phyloP scores from a whole-genome alignment of 2,329 filamentous ascomycete species.

The Gaeumannomyces tritici region DNA sequence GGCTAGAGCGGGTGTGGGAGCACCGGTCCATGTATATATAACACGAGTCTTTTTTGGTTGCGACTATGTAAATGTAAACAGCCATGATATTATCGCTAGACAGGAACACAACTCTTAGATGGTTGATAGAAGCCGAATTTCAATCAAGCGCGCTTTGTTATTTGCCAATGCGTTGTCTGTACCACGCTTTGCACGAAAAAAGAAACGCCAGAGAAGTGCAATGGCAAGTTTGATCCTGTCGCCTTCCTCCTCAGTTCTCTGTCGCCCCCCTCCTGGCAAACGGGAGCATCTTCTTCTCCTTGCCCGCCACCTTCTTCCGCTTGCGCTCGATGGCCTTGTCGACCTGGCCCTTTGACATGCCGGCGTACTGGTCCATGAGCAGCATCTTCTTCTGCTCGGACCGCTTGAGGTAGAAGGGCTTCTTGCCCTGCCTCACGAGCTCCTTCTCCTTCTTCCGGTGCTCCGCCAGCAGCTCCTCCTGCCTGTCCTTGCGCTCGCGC shows the following conservation, averaged over 20 bases:
- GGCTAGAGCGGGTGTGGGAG: not conserved
- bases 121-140: too few relatives aligned
- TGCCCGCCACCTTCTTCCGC: slow-evolving; percentile 79
- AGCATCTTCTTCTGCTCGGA: slow-evolving; percentile 83
- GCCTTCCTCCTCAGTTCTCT: slow-evolving; percentile 13
- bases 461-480: slow-evolving; percentile 58
- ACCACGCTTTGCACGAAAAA: too few relatives aligned
- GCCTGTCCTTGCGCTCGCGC: slow-evolving; percentile 57
- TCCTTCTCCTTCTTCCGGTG: slow-evolving; percentile 80
- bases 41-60: not conserved
- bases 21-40: too few relatives aligned
- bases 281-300: slow-evolving; percentile 74
- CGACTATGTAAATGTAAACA: slow-evolving; percentile 1
- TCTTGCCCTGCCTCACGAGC: slow-evolving; percentile 77
- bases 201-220: too few relatives aligned
- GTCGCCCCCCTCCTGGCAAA: slow-evolving; percentile 33
- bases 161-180: too few relatives aligned
- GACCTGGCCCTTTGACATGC: slow-evolving; percentile 77
- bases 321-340: slow-evolving; percentile 78
- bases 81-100: not conserved
- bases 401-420: slow-evolving; percentile 87
- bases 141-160: too few relatives aligned
- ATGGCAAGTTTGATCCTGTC: too few relatives aligned
- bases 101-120: not conserved
- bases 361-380: slow-evolving; percentile 67